Evolutionary conservation across 768 basidiomycete species (phyloP).

Genomic region (Lanmaoa rubissima): DNA sequence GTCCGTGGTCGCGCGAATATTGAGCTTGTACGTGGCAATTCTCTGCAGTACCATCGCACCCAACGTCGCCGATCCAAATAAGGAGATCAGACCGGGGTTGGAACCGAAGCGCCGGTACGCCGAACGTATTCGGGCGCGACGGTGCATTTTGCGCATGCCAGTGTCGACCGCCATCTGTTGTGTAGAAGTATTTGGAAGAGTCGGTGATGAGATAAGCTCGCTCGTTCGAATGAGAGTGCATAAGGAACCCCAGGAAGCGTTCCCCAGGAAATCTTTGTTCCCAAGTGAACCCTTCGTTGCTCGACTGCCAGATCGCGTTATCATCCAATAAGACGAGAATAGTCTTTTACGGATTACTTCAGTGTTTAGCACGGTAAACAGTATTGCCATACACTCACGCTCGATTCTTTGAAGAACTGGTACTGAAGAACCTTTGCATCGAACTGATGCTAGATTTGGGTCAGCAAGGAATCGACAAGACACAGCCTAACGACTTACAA

Average conservation of each 20-base stretch:
- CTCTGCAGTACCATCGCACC: slow-evolving; percentile 49
- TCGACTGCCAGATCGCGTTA: slow-evolving; percentile 85
- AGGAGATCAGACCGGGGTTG: slow-evolving; percentile 82
- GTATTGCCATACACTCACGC: slow-evolving; percentile 39
- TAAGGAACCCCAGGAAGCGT: slow-evolving; percentile 79
- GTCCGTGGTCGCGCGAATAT: slow-evolving; percentile 76
- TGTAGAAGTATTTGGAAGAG: slow-evolving; percentile 62
- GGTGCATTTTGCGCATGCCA: slow-evolving; percentile 68
- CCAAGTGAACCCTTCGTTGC: slow-evolving; percentile 95
- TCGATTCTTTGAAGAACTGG: slow-evolving; percentile 81
- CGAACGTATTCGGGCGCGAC: slow-evolving; percentile 74
- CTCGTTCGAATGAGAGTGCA: slow-evolving; percentile 75
- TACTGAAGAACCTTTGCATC: slow-evolving; percentile 64
- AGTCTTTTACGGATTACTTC: slow-evolving; percentile 44
- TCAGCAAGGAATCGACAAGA: slow-evolving; percentile 2
- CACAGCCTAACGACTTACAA: slow-evolving; percentile 42
- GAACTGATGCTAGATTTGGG: slow-evolving; percentile 62
- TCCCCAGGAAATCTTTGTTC: slow-evolving; percentile 56
- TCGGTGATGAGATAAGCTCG: slow-evolving; percentile 91
- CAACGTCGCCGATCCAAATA: slow-evolving; percentile 83
- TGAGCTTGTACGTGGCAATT: slow-evolving; percentile 75
- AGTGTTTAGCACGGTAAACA: background rate
- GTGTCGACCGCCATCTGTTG: slow-evolving; percentile 73
- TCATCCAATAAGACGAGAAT: slow-evolving; percentile 81
- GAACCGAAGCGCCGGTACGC: slow-evolving; percentile 77